Conservation (phyloP, 1,284 basidiomycete genomes). For the Ustilago cynodontis region DNA sequence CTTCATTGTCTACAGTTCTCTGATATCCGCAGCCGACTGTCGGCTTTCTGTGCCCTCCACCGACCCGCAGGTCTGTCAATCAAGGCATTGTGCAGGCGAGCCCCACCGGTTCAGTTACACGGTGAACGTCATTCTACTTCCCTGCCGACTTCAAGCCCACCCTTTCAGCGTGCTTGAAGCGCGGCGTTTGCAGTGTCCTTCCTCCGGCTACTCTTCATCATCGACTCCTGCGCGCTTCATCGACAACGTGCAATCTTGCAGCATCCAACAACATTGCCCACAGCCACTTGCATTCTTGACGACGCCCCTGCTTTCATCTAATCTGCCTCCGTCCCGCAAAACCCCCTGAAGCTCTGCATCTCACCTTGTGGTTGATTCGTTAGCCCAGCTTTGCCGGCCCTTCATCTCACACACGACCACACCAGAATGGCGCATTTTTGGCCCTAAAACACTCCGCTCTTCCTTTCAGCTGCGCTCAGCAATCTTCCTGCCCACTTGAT, state of each 20-base stretch:
- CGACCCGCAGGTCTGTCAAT: neutral
- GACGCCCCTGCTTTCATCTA: neutral
- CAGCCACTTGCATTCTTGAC: neutral
- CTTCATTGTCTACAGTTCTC: too few relatives aligned
- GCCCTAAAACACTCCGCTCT: slow-evolving; percentile 1
- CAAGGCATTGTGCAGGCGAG: neutral
- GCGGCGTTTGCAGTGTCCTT: neutral
- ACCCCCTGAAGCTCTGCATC: slow-evolving; percentile 20
- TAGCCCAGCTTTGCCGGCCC: neutral
- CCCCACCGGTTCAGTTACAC: neutral
- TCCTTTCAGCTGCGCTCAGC: neutral
- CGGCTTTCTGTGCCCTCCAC: neutral
- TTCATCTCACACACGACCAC: slow-evolving; percentile 4
- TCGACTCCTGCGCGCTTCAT: too few relatives aligned
- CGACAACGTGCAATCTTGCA: neutral
- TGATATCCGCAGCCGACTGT: too few relatives aligned
- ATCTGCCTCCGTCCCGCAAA: neutral
- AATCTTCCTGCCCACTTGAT: neutral
- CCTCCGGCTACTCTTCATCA: neutral
- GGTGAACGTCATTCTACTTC: neutral
- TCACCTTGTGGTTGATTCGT: neutral
- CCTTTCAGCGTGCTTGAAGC: neutral
- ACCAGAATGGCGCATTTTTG: slow-evolving; percentile 16
- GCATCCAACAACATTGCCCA: neutral
- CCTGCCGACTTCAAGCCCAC: neutral